Base-by-base conservation (phyloP, 768 basidiomycete species). In the Boletus tylopilopsis region DNA sequence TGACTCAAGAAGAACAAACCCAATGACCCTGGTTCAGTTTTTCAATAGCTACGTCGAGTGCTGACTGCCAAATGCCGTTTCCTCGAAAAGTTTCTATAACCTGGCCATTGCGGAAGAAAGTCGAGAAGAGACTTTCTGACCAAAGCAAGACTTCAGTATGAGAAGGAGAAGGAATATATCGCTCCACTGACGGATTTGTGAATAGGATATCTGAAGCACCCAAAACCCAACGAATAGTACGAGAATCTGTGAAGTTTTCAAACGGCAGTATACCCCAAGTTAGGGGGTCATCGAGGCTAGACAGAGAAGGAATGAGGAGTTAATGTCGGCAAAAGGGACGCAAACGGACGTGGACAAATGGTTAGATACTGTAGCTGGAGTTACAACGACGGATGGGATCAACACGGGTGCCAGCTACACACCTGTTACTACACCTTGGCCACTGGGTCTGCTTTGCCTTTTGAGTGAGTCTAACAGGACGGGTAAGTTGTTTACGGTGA, bases 131-230 rank as follows among this genome's bases (percentile, higher is more conserved):
- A 67, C 91, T 94, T 66, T 65, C 75, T 78, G 64, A 45, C 60
- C 54, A 42, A 48, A 53, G 35, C 6, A 42, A 24, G 42, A 45
- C 30, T 51, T 69, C 44, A 68, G 49, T 36, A 40, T 8, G 16
- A 12, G 37, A 36, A 21, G 15, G 2, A 37, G 15, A 27, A 16
- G 49, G 11, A 32, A 39, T 15, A 53, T 35, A 32, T 41, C 29
- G 21, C 16, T 43, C 11, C 18, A 69, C 85, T 73, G 63, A 91
- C 85, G 87, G 83, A 68, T 93, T 95, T 5, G 90, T 96, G 68
- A 96, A 97, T 76, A 95, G 85, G 63, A 97, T 83, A 49, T 98
- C 94, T 7, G 88, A 85, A 10, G 92, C 92, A 30, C 94, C 94
- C 21, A 96, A 77, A 5, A 90, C 85, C 94, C 94, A 98, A 42